phyloP scores from a whole-genome alignment of 441 rosid species.

The Adansonia gregorii region DNA sequence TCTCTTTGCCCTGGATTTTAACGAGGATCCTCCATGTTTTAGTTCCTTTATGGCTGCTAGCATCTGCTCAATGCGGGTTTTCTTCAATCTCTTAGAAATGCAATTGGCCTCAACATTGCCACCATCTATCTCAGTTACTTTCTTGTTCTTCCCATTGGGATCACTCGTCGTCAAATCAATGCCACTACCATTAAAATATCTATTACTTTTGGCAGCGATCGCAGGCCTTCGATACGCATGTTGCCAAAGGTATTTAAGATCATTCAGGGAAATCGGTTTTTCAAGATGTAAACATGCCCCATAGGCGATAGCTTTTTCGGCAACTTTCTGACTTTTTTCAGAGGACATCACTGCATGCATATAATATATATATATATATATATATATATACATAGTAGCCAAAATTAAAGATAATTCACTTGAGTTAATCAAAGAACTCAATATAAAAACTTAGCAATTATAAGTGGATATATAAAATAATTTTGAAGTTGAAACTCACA shows the following conservation, averaged over 20 bases:
- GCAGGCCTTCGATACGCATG: conserved; percentile 25
- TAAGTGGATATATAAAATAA: not conserved
- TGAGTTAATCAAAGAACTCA: not conserved
- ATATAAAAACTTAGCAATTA: not conserved
- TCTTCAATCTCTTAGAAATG: not conserved
- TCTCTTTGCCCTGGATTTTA: not conserved
- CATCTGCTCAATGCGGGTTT: not conserved
- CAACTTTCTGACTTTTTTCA: conserved; percentile 18
- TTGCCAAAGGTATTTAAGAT: conserved; percentile 56
- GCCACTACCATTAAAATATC: not conserved
- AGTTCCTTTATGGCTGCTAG: not conserved
- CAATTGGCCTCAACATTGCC: not conserved
- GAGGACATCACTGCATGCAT: conserved; percentile 47
- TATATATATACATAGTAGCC: too few relatives aligned
- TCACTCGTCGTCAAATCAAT: not conserved
- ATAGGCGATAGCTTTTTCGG: conserved; percentile 34
- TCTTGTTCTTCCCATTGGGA: not conserved
- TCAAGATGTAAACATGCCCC: conserved; percentile 41
- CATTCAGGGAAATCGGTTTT: conserved; percentile 45
- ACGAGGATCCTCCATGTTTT: not conserved
- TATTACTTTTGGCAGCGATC: not conserved
- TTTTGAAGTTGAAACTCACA: conserved; percentile 33
- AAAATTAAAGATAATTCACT: not conserved
- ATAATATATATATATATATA: not conserved
- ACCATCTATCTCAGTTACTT: not conserved